Evolutionary conservation across 257 asterid genomes (phyloP).

Genomic region (Lantana camara): DNA sequence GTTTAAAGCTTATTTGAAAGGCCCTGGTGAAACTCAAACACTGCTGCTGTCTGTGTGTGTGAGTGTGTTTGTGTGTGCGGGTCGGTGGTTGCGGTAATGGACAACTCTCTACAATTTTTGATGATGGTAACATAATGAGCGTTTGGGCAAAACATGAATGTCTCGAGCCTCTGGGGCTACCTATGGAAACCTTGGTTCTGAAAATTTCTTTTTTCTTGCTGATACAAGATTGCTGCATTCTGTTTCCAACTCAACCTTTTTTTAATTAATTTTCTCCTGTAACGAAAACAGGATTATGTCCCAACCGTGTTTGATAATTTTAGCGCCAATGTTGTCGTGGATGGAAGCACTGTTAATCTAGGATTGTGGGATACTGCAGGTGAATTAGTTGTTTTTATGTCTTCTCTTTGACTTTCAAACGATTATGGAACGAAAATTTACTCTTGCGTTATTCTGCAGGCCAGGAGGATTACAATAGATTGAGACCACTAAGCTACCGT

Average conservation of each 20-base stretch:
- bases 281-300: conserved; percentile 64
- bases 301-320: conserved; percentile 84
- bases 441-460: conserved; percentile 40
- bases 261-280: neutral
- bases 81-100: too few species aligned
- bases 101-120: too few species aligned
- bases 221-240: neutral
- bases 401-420: neutral
- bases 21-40: neutral
- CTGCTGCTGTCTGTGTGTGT: conserved; percentile 3
- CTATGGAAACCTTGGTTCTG: too few species aligned
- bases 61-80: too few species aligned
- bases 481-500: conserved; percentile 83
- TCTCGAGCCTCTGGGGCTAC: too few species aligned
- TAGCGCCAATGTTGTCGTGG: conserved; percentile 81
- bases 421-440: conserved; percentile 1
- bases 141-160: too few species aligned
- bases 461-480: conserved; percentile 74
- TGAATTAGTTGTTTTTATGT: conserved; percentile 21
- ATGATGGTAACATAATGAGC: too few species aligned
- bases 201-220: conserved; percentile 13
- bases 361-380: conserved; percentile 93
- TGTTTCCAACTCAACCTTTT: conserved; percentile 1
- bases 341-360: conserved; percentile 71
- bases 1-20: neutral